A percentile compares a stretch with the other conserved stretches of the same genome.
Evolutionary conservation across 768 basidiomycete species (phyloP).

Genomic region (Calocera cornea): DNA sequence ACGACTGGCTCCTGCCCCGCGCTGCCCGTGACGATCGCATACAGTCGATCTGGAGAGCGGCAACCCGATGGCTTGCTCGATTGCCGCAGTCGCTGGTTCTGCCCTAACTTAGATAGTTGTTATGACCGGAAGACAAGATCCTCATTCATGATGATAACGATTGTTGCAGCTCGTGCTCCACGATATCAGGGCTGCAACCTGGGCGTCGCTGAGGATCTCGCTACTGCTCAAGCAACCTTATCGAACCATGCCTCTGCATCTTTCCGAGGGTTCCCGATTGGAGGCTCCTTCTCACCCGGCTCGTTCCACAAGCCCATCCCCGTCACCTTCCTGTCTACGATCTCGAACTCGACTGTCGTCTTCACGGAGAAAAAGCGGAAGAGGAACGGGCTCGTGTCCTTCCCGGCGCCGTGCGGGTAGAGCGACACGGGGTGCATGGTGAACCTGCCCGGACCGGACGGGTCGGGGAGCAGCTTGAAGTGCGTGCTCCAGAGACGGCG

Average conservation of each 20-base stretch:
- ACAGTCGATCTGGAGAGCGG: too few species aligned
- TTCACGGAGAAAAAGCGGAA: not conserved
- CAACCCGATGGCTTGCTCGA: too few species aligned
- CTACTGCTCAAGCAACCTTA: not conserved
- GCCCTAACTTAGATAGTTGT: too few species aligned
- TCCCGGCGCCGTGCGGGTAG: not conserved
- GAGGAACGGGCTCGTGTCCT: not conserved
- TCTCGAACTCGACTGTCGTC: not conserved
- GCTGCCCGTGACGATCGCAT: too few species aligned
- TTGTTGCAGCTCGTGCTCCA: too few species aligned
- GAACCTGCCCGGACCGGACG: not conserved
- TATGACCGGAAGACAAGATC: too few species aligned
- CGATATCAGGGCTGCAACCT: too few species aligned
- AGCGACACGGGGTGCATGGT: not conserved
- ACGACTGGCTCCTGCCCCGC: too few species aligned
- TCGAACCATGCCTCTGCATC: not conserved
- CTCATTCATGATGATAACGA: too few species aligned
- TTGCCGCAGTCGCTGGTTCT: too few species aligned
- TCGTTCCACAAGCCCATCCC: not conserved
- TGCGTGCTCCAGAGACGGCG: constrained; percentile 18
- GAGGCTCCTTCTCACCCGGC: not conserved
- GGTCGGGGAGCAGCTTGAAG: not conserved
- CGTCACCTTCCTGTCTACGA: not conserved
- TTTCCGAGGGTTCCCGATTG: not conserved
- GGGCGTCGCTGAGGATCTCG: too few species aligned